Percentiles rank a stretch among this genome's conserved stretches.
Evolutionary conservation across 2,329 filamentous ascomycete species (phyloP).

Genomic region (Penicillium fuscoglaucum): DNA sequence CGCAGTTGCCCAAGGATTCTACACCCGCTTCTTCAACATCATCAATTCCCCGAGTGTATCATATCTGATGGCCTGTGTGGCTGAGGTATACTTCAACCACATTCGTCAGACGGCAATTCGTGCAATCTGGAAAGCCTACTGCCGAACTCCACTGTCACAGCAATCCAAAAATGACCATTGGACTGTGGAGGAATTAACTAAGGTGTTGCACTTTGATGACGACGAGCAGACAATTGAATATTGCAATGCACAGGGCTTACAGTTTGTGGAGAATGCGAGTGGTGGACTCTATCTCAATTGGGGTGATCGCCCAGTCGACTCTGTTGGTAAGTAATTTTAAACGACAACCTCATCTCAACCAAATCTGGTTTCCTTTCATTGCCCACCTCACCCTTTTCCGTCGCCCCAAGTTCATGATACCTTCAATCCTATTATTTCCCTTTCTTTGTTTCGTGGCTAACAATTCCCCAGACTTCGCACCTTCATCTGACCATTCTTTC

Average conservation of each 20-base stretch:
- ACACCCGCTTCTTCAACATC: constrained; percentile 58
- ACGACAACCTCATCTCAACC: background rate
- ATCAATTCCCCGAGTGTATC: constrained; percentile 57
- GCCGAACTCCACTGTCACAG: constrained; percentile 49
- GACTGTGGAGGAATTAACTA: constrained; percentile 55
- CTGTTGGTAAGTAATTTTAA: constrained; percentile 41
- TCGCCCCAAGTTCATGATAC: background rate
- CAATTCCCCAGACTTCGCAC: constrained; percentile 39
- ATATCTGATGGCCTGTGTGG: constrained; percentile 64
- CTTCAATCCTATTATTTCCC: background rate
- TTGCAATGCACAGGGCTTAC: constrained; percentile 55
- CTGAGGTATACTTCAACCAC: constrained; percentile 62
- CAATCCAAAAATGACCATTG: constrained; percentile 56
- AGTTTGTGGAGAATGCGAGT: constrained; percentile 48
- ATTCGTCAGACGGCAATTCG: constrained; percentile 58
- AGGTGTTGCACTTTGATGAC: constrained; percentile 57
- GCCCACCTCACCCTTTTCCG: background rate
- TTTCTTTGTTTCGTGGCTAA: background rate
- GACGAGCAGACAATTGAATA: constrained; percentile 55
- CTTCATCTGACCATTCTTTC: constrained; percentile 53
- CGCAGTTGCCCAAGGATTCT: constrained; percentile 59
- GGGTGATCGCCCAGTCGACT: constrained; percentile 47
- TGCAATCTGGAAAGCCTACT: constrained; percentile 56
- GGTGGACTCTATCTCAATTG: constrained; percentile 55
- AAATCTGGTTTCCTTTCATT: background rate